Base-by-base conservation (phyloP, 2,329 filamentous ascomycete genomes). In the Aspergillus sp. region DNA sequence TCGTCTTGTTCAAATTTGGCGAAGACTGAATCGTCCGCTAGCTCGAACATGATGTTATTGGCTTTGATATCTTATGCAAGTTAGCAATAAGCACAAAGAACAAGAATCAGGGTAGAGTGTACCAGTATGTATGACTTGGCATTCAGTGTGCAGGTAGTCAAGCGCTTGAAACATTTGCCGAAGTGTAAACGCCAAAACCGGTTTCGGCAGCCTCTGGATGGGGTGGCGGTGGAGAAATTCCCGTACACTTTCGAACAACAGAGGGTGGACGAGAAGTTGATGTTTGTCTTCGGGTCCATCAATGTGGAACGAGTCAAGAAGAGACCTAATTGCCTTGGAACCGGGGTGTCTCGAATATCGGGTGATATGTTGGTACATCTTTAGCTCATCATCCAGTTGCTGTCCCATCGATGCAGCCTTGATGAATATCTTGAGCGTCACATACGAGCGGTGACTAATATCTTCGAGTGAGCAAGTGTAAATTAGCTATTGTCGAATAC, bases 81-180 rank as follows among this genome's bases (percentile, higher is more conserved):
- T 30, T 25, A 59, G 46, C 54, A 68, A 65, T 63, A 60, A 47
- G 54, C 56, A 61, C 46, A 38, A 53, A 62, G 15, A 53, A 34
- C n/a, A 28, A 22, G 25, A 50, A 23, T 23, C 9, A 43, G 59
- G 47, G 43, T 58, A 69, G 63, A 63, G 15, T 13, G 15, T 66
- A 83, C 80, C 81, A 57, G 80, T 79, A 64, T 84, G 80, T 48
- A 83, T 75, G 19, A 83, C 67, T 11, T 76, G 64, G 68, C 80
- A 82, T 63, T 83, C 78, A 1, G 69, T 78, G 62, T 84, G 82
- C 1, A 84, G 54, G 45, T 69, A 84, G 41, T 84, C 80, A 34
- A 84, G 63, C 0, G 77, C 80, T 9, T 79, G 65, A 55, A 84
- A 81, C 1, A 83, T 63, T 0, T 71, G 76, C 4, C 70, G 65